Evolutionary conservation across 2,329 filamentous ascomycete species (phyloP), one percentile per base, ranked within the genome.

Genomic region (Penicillium sp.): DNA sequence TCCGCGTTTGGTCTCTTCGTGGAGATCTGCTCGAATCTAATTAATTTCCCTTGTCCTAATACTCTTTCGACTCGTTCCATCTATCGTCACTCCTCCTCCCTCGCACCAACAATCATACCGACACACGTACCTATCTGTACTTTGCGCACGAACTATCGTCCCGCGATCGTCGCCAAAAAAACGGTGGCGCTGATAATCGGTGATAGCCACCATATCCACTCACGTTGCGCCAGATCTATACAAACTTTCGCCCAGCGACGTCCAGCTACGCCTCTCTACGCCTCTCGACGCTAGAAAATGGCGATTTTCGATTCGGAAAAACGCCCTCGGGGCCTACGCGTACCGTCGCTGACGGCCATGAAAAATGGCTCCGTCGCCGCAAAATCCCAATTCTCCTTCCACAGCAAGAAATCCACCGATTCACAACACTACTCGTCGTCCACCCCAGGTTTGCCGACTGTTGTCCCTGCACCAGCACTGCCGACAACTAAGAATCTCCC

Each of bases 271-370:
- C 52, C 26, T 19, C 52, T 16, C 37, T 10, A 22, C 37, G 52
- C 28, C 33, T 22, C 19, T 22, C 19, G 19, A 22, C 19, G 19
- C 19, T 22, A 22, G n/a, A 64, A 45, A 5, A 76, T 76, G 74
- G 72, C 72, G 10, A 70, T 74, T 48, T 70, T 74, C 55, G 73
- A 76, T 45, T 71, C 73, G n/a, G 74, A 75, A 28, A 74, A 73
- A 49, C 71, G 73, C 54, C 68, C 73, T 14, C 69, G 70, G 6
- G 73, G 74, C 49, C 65, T 76, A 56, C 71, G 74, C 46, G 68
- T 76, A 16, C 73, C 73, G 0, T 75, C 74, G 16, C 66, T 75
- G 7, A 70, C 73, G 45, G 69, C 70, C 14, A 68, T 73, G 53
- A 75, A 74, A 63, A 60, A 58, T 38, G 57, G 61, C 16, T 55